Conservation (phyloP, 352 stramenopile genomes). For the Globisporangium nagaii region DNA sequence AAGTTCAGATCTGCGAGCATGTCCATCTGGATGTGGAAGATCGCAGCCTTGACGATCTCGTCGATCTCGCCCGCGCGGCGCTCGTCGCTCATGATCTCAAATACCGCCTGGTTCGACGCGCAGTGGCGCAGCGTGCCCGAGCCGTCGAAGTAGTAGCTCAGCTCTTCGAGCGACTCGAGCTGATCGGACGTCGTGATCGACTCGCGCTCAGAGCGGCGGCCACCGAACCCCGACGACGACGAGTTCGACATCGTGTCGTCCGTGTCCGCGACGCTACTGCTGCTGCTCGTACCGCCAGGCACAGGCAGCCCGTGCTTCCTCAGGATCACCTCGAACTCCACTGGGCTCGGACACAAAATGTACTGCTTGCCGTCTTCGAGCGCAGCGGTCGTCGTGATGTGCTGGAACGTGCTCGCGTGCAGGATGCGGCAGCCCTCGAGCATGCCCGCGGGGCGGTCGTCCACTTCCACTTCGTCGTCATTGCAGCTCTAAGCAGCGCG, state of each 20-base stretch:
- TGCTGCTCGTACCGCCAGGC: conserved; percentile 16
- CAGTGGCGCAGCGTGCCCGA: conserved; percentile 61
- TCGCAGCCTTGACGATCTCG: conserved; percentile 76
- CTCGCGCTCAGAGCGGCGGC: conserved; percentile 15
- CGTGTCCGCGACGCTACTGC: conserved; percentile 1
- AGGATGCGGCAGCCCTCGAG: conserved; percentile 55
- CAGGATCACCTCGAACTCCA: conserved; percentile 31
- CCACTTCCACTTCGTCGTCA: conserved; percentile 66
- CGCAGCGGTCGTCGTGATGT: conserved; percentile 22
- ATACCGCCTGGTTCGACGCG: conserved; percentile 64
- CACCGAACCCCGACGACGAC: not conserved
- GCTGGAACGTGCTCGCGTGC: conserved; percentile 39
- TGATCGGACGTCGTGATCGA: conserved; percentile 56
- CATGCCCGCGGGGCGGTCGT: conserved; percentile 45
- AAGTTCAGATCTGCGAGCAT: conserved; percentile 76
- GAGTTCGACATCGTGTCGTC: conserved; percentile 13
- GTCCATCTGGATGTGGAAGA: conserved; percentile 84
- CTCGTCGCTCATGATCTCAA: conserved; percentile 76
- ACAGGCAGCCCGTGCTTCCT: conserved; percentile 38
- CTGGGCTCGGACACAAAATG: conserved; percentile 40
- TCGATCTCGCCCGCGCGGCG: conserved; percentile 57
- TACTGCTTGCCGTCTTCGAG: conserved; percentile 78
- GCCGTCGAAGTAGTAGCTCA: conserved; percentile 78
- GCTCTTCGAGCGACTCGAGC: conserved; percentile 69
- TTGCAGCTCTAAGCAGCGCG: conserved; percentile 53